Percentiles rank a stretch among this genome's conserved stretches.
These are phyloP conservation scores for Helminthosporium solani DNA, from an alignment of 2,329 filamentous ascomycete species.

Conservation along the genomic window DNA sequence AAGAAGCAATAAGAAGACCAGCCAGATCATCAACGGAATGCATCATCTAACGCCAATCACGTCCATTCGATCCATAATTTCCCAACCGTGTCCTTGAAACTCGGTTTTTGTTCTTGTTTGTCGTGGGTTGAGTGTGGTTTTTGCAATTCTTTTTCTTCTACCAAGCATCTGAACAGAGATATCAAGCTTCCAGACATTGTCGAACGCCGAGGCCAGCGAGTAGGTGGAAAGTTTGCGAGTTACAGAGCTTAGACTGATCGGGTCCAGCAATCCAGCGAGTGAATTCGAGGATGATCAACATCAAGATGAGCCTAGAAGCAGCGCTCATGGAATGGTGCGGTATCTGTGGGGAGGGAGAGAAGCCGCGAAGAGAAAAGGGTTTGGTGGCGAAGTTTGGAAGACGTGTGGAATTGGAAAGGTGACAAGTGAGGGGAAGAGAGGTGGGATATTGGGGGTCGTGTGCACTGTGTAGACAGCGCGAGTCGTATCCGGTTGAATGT, in stretches of 20 bases:
- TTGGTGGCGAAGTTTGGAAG: not conserved
- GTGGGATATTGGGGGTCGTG: not conserved
- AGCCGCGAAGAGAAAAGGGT: conserved; percentile 14
- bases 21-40: too few relatives aligned
- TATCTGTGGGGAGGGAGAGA: conserved; percentile 25
- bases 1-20: too few relatives aligned
- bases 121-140: conserved; percentile 11
- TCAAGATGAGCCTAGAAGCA: conserved; percentile 27
- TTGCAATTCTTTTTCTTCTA: conserved; percentile 20
- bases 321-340: conserved; percentile 18
- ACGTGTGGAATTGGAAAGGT: conserved; percentile 1
- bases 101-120: conserved; percentile 16
- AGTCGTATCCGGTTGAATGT: not conserved
- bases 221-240: not conserved
- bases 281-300: conserved; percentile 35
- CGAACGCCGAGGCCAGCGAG: not conserved
- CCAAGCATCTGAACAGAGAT: conserved; percentile 9
- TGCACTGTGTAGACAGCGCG: not conserved
- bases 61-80: conserved; percentile 2
- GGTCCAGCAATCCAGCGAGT: conserved; percentile 14
- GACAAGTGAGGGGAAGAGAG: not conserved
- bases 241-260: conserved; percentile 30
- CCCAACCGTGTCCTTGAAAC: conserved; percentile 21
- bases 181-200: not conserved
- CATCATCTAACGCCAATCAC: not conserved